Percentiles rank a stretch among this genome's conserved stretches.
Conservation (phyloP, 352 stramenopile species). For the Pilasporangium apinafurcum region DNA sequence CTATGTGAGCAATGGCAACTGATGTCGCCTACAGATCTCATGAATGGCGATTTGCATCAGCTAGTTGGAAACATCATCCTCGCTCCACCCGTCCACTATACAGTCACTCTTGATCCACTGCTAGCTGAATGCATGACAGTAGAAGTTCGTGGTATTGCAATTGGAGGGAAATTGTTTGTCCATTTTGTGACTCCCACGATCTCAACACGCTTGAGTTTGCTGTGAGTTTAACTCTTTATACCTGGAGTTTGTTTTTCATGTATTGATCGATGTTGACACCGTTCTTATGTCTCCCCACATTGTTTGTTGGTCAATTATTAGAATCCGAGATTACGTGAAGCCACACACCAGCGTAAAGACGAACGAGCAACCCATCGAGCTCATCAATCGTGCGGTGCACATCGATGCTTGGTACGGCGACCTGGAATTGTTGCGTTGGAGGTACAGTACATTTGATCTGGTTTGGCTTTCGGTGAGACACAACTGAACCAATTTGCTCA, state of each 20-base stretch:
- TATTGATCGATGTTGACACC: not conserved
- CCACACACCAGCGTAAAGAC: not conserved
- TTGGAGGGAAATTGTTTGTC: slow-evolving; percentile 31
- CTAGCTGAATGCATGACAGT: not conserved
- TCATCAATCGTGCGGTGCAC: slow-evolving; percentile 3
- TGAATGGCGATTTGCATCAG: slow-evolving; percentile 2
- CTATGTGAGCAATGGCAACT: slow-evolving; percentile 25
- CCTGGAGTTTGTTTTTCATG: not conserved
- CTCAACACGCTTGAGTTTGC: slow-evolving; percentile 21
- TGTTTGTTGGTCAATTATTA: slow-evolving; percentile 4
- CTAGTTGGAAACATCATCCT: slow-evolving; percentile 29
- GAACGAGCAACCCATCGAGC: not conserved
- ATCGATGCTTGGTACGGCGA: slow-evolving; percentile 26
- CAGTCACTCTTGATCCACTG: not conserved
- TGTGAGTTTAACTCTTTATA: slow-evolving; percentile 11
- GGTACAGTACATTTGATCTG: slow-evolving; percentile 5
- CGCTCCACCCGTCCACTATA: slow-evolving; percentile 14
- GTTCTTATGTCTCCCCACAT: not conserved
- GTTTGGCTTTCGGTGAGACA: too few species aligned
- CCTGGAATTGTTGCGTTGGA: slow-evolving; percentile 33
- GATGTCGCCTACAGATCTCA: not conserved
- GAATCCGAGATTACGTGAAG: slow-evolving; percentile 36
- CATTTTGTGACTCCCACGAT: slow-evolving; percentile 29
- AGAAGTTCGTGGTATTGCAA: slow-evolving; percentile 22
- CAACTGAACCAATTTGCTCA: too few species aligned